These are phyloP conservation scores for Sporothrix variecibatus DNA, from an alignment of 2,329 filamentous ascomycete species.

Conservation along the genomic window DNA sequence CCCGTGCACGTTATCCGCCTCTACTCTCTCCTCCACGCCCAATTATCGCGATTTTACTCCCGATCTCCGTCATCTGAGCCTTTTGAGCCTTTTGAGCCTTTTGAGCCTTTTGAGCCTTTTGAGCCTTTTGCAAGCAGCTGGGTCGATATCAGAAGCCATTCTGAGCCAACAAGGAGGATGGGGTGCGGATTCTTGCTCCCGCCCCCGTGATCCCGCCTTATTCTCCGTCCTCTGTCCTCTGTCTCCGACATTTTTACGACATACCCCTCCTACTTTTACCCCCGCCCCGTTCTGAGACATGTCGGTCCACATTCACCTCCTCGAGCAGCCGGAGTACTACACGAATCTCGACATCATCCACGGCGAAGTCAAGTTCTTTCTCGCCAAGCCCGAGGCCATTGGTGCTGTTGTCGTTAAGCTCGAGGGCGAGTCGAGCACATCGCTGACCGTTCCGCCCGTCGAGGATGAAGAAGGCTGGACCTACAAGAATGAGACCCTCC, in stretches of 20 bases:
- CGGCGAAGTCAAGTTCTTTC: slow-evolving; percentile 59
- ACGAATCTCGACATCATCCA: slow-evolving; percentile 76
- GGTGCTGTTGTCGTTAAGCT: slow-evolving; percentile 78
- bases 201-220: not conserved
- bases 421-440: slow-evolving; percentile 74
- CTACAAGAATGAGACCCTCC: slow-evolving; percentile 19
- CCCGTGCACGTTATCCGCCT: not conserved
- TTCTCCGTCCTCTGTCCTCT: not conserved
- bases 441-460: slow-evolving; percentile 54
- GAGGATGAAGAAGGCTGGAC: slow-evolving; percentile 37
- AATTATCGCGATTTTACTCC: not conserved
- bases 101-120: not conserved
- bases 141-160: not conserved
- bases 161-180: slow-evolving; percentile 6
- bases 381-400: slow-evolving; percentile 69
- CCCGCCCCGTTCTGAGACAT: slow-evolving; percentile 44
- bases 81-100: not conserved
- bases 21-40: not conserved
- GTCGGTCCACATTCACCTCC: slow-evolving; percentile 68
- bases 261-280: not conserved
- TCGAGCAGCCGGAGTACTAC: slow-evolving; percentile 69
- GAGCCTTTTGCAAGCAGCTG: not conserved
- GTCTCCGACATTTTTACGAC: not conserved
- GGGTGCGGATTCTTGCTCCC: slow-evolving; percentile 7
- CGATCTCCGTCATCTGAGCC: not conserved